Conservation (phyloP, 148 eudicot species). For the Linanthus parryae region DNA sequence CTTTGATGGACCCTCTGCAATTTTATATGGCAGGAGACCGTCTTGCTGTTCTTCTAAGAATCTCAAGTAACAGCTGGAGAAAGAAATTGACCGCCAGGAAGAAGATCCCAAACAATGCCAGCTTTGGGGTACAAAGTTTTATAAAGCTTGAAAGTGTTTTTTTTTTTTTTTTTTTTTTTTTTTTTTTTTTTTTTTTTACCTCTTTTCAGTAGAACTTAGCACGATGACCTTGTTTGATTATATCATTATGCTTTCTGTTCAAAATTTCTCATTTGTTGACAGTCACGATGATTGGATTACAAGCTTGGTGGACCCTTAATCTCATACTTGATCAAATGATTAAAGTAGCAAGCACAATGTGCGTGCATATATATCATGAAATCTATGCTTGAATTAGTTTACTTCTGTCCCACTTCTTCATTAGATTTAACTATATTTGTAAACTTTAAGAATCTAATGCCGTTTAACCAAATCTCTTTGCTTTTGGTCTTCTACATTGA, state of each 20-base stretch:
- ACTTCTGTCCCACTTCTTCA: neutral
- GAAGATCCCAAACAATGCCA: neutral
- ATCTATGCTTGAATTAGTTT: neutral
- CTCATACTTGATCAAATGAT: no score
- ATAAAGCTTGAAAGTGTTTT: neutral
- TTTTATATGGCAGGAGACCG: neutral
- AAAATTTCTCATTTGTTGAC: no score
- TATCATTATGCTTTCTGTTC: no score
- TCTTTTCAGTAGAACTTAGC: no score
- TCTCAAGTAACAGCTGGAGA: conserved; percentile 1
- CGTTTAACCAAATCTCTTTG: neutral
- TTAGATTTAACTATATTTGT: neutral
- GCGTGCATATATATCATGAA: no score
- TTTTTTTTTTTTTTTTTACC: no score
- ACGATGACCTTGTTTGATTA: no score
- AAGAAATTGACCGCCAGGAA: neutral
- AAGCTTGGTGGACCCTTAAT: no score
- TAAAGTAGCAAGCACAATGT: no score
- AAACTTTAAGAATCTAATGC: conserved; percentile 4
- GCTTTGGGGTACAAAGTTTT: neutral
- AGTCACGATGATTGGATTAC: no score
- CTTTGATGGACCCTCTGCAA: conserved; percentile 1
- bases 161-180: no score
- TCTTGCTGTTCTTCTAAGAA: neutral
- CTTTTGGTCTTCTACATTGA: no score